phyloP scores from a whole-genome alignment of 225 moss, liverwort and hornwort species.

The Thuidium tamariscinum region DNA sequence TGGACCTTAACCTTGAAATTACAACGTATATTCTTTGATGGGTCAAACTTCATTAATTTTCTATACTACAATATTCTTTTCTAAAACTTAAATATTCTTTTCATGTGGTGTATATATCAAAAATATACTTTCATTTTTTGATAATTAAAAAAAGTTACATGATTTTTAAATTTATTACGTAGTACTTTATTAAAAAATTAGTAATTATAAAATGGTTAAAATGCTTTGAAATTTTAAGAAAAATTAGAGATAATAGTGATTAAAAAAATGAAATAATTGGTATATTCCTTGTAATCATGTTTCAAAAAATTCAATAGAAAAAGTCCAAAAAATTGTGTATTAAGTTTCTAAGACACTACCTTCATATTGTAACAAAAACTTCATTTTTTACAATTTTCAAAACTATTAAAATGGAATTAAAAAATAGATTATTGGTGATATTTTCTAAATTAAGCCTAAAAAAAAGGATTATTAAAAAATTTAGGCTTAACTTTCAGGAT shows the following conservation, averaged over 20 bases:
- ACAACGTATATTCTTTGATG: rapidly evolving
- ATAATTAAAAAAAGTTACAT: not conserved
- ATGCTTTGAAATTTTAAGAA: too few species aligned
- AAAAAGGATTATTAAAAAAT: not conserved
- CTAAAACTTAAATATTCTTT: not conserved
- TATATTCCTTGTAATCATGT: not conserved
- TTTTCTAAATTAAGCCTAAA: rapidly evolving
- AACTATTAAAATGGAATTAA: not conserved
- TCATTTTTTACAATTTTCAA: not conserved
- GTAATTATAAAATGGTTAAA: not conserved
- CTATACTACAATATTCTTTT: not conserved
- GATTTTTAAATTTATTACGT: too few species aligned
- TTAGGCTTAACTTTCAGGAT: too few species aligned
- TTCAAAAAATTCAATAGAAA: not conserved
- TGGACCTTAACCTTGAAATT: not conserved
- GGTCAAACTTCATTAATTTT: not conserved
- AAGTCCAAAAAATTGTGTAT: not conserved
- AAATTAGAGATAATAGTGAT: not conserved
- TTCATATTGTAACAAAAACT: not conserved
- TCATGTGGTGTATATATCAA: not conserved
- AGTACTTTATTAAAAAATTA: not conserved
- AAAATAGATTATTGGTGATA: rapidly evolving
- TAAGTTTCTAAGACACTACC: not conserved
- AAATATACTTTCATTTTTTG: not conserved
- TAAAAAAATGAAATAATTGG: not conserved